phyloP scores from a whole-genome alignment of 768 basidiomycete genomes.

The Galerina sulciceps region DNA sequence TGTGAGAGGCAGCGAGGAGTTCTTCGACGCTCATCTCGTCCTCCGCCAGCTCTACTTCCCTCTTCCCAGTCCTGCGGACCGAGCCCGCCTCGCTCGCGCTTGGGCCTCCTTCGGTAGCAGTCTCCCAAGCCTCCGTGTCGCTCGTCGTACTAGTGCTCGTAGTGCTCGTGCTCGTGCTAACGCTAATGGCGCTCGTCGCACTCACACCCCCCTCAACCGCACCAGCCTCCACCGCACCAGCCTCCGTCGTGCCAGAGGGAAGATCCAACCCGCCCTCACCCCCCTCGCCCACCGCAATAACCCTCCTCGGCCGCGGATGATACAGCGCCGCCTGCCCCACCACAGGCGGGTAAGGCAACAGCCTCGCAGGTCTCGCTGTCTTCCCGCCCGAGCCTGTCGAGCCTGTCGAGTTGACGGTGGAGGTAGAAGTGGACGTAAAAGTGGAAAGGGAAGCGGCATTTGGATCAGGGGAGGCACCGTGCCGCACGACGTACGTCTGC shows the following conservation, averaged over 20 bases:
- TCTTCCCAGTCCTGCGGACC: not conserved
- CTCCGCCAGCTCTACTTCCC: constrained; percentile 1
- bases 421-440: constrained; percentile 1
- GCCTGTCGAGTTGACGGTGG: not conserved
- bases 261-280: not conserved
- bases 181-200: not conserved
- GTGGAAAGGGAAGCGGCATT: not conserved
- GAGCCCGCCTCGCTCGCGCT: not conserved
- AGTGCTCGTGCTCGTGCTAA: not conserved
- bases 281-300: constrained; percentile 18
- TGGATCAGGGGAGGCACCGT: constrained; percentile 11
- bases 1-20: constrained; percentile 9
- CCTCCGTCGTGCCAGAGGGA: not conserved
- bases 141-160: not conserved
- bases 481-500: constrained; percentile 20
- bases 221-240: not conserved
- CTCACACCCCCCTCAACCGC: not conserved
- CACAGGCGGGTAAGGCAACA: constrained; percentile 28
- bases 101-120: constrained; percentile 3
- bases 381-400: not conserved
- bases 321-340: constrained; percentile 22
- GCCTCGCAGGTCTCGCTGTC: constrained; percentile 7
- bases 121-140: constrained; percentile 14
- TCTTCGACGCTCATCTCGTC: constrained; percentile 25
- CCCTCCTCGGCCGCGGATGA: constrained; percentile 26